Base-by-base conservation (phyloP, 202 grass and related monocot genomes). In the Zoysia matrella region DNA sequence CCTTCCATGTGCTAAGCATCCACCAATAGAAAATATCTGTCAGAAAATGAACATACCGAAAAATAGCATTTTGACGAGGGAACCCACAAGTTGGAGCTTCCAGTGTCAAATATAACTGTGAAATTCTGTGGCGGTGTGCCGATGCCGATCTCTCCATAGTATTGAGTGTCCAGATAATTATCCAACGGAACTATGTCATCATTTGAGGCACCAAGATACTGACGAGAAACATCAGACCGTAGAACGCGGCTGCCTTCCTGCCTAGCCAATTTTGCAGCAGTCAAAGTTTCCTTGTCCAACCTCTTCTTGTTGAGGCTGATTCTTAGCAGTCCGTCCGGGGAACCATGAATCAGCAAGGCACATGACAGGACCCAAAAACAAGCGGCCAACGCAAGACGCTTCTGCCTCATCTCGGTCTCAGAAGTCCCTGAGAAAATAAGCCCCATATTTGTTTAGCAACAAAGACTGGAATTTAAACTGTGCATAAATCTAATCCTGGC, bases 41-140 rank as follows among this genome's bases (percentile, higher is more conserved):
- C 6, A 5, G 8, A 47, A 79, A 9, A 14, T 3, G 56, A 79
- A 76, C 90, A 78, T 10, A 98, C 96, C 67, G 89, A 95, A 15
- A 98, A 92, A 36, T 93, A 95, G 83, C 94, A 97, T 58, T 87
- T 97, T 9, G 88, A 60, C 3, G 94, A 97, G 7, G 92, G 92
- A n/a, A 94, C 73, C 92, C 92, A 94, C 8, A 94, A 77, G 86
- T 94, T 94, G 71, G 92, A 94, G 89, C 92, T 94, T 0, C 92
- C 92, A 3, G 92, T 94, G 62, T 94, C 92, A 13, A 91, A 94
- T 71, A 94, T 94, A 11, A 91, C 92, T 0, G 86, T 94, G 80
- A 94, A 91, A 22, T 94, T 91, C 92, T 94, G 92, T 18, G 89
- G 58, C 16, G 89, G 89, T 0, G 92, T 87, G 82, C 92, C 92